Conservation (phyloP, 192 early-diverging fungal species). For the Tieghemiomyces parasiticus region DNA sequence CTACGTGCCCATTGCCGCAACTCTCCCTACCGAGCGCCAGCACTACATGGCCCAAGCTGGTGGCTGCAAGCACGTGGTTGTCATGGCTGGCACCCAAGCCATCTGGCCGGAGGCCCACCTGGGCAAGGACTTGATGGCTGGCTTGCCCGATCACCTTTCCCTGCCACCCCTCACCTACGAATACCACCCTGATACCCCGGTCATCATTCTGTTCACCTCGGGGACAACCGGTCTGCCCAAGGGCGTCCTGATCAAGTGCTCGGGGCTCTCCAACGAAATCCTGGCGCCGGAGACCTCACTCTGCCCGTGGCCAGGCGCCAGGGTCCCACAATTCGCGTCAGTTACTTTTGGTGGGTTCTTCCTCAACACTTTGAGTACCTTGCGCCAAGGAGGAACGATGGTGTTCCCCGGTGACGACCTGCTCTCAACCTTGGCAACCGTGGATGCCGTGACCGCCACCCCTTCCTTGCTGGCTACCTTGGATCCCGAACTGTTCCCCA, state of each 20-base stretch:
- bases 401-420: neutral
- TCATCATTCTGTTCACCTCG: slow-evolving; percentile 14
- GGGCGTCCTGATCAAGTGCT: slow-evolving; percentile 14
- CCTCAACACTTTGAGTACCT: neutral
- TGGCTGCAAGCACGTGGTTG: neutral
- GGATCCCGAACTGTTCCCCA: neutral
- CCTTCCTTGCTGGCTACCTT: neutral
- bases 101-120: neutral
- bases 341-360: neutral
- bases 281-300: no score
- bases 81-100: neutral
- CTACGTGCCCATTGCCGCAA: neutral
- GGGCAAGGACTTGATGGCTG: neutral
- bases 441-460: neutral
- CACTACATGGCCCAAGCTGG: neutral
- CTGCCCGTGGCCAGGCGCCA: neutral
- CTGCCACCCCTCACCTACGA: neutral
- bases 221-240: slow-evolving; percentile 22
- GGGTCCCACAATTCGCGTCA: neutral
- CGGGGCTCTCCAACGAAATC: neutral
- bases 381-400: neutral
- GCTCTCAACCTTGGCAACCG: neutral
- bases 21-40: neutral
- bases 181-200: neutral
- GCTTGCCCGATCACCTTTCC: neutral